phyloP scores from a whole-genome alignment of 306 rosid genomes.

The Crataegus laevigata region DNA sequence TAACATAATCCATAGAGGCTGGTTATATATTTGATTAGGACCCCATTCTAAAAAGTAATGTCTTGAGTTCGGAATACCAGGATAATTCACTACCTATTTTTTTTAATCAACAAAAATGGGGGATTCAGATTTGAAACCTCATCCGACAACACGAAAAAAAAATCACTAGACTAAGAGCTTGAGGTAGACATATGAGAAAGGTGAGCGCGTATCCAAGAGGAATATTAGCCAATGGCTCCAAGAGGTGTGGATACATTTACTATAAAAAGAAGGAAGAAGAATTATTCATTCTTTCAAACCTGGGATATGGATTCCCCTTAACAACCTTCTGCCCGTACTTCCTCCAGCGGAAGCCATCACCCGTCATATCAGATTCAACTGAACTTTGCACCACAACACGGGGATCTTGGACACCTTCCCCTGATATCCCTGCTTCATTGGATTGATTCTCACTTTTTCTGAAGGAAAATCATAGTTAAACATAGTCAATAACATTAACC shows the following conservation, averaged over 20 bases:
- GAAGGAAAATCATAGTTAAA: constrained; percentile 16
- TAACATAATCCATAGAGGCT: not conserved
- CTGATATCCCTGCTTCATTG: constrained; percentile 45
- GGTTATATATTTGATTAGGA: no score
- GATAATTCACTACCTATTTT: no score
- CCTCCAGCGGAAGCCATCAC: constrained; percentile 95
- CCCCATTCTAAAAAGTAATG: not conserved
- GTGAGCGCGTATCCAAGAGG: not conserved
- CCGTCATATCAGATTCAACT: constrained; percentile 47
- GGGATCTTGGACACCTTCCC: constrained; percentile 50
- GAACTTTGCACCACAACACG: constrained; percentile 53
- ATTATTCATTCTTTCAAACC: constrained; percentile 26
- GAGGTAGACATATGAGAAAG: not conserved
- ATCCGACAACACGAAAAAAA: no score
- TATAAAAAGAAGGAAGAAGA: not conserved
- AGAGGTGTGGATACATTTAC: not conserved
- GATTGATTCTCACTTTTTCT: constrained; percentile 62
- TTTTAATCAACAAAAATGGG: not conserved
- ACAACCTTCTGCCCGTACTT: constrained; percentile 98
- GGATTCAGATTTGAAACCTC: not conserved
- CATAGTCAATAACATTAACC: constrained; percentile 3
- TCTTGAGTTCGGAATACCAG: not conserved
- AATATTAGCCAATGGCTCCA: not conserved
- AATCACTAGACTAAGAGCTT: no score
- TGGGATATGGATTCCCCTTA: constrained; percentile 85